Conservation (phyloP, 108 stramenopile genomes). For the Skeletonema menzelii region DNA sequence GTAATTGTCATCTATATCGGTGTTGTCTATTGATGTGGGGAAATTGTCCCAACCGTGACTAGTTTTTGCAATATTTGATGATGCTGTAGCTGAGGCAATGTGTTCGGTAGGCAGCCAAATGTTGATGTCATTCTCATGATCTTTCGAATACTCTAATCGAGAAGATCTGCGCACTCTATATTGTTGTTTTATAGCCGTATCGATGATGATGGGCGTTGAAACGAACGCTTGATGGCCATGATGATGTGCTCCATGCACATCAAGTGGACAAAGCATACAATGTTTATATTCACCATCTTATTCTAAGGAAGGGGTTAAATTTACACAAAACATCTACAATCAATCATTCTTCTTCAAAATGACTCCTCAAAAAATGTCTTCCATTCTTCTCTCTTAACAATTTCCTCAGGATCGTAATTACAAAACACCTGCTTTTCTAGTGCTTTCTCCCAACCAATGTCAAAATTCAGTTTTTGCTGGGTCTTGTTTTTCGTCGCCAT, state of each 20-base stretch:
- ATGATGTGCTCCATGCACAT: constrained; percentile 9
- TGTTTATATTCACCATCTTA: no score
- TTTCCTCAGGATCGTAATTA: no score
- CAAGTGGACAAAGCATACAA: not conserved
- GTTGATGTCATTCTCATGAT: not conserved
- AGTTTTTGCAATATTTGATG: not conserved
- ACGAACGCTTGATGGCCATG: not conserved
- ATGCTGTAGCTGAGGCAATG: not conserved
- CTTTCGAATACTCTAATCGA: constrained; percentile 13
- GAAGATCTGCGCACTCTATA: not conserved
- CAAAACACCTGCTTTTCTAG: no score
- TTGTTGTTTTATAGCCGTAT: not conserved
- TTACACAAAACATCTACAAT: no score
- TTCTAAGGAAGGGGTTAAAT: no score
- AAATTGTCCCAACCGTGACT: constrained; percentile 1
- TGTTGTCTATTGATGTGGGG: not conserved
- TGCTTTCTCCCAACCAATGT: no score
- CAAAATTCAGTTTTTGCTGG: no score
- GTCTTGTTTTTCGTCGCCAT: no score
- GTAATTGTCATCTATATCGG: not conserved
- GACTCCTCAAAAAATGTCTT: no score
- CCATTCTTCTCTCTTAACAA: no score
- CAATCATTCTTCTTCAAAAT: no score
- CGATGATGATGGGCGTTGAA: not conserved
- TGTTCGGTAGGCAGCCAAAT: constrained; percentile 12